A percentile compares a stretch with the other conserved stretches of the same genome.
phyloP scores from a whole-genome alignment of 1,139 yeast genomes.

The Candida smagusa region DNA sequence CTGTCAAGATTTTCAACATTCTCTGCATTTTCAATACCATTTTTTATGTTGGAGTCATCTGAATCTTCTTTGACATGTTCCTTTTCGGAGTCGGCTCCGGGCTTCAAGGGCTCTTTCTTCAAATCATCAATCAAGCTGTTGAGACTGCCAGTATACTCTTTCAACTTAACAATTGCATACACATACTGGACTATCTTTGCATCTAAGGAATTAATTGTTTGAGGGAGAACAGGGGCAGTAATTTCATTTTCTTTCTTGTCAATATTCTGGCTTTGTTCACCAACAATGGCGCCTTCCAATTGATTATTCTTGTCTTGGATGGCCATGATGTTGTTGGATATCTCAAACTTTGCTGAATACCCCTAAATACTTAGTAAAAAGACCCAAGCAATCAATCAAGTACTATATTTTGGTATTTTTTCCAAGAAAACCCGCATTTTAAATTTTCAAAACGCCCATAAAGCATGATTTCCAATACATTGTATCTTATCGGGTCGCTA shows the following conservation, averaged over 20 bases:
- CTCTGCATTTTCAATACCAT: not conserved
- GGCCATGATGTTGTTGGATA: too few species aligned
- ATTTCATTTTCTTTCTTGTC: too few species aligned
- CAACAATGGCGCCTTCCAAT: too few species aligned
- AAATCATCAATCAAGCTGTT: slow-evolving; percentile 10
- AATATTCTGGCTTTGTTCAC: too few species aligned
- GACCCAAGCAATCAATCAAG: too few species aligned
- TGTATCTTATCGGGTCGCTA: slow-evolving; percentile 30
- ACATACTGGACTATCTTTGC: slow-evolving; percentile 40
- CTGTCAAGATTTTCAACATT: not conserved
- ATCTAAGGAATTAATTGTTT: slow-evolving; percentile 23
- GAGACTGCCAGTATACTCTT: slow-evolving; percentile 20
- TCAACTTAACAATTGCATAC: slow-evolving; percentile 35
- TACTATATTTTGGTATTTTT: too few species aligned
- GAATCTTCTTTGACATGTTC: not conserved
- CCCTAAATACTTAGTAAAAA: too few species aligned
- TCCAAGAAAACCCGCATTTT: too few species aligned
- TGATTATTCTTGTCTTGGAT: too few species aligned
- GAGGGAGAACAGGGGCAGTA: too few species aligned
- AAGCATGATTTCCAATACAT: slow-evolving; percentile 6
- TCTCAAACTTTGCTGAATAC: too few species aligned
- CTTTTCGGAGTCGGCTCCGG: not conserved
- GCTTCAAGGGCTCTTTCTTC: not conserved
- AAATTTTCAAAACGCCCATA: not conserved
- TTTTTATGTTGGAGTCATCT: not conserved